These are phyloP conservation scores for Brassica nigra DNA, from an alignment of 345 rosid species.

Conservation along the genomic window DNA sequence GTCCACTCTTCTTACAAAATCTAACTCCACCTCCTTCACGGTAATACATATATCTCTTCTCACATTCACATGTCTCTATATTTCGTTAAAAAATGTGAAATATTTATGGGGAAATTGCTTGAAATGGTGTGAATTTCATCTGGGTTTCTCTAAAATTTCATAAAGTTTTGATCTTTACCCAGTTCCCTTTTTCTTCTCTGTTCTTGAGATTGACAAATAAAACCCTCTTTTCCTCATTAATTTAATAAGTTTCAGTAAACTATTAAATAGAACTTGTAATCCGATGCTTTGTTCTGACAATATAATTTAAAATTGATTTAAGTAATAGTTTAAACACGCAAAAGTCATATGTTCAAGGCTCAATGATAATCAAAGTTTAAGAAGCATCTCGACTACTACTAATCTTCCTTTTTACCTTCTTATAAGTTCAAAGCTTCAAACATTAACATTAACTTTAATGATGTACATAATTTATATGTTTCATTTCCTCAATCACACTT, in stretches of 20 bases:
- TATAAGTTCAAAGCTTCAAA: not conserved
- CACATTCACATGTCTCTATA: not conserved
- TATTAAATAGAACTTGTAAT: conserved; percentile 15
- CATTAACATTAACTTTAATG: not conserved
- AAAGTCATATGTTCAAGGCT: conserved; percentile 26
- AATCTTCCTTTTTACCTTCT: not conserved
- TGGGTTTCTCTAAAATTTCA: conserved; percentile 18
- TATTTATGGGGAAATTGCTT: not conserved
- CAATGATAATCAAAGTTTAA: conserved; percentile 12
- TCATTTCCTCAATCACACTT: not conserved
- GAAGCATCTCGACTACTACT: conserved; percentile 10
- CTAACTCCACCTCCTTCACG: conserved; percentile 67
- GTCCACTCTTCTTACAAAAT: conserved; percentile 75
- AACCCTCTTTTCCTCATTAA: not conserved
- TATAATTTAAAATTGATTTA: not conserved
- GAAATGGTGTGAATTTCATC: not conserved
- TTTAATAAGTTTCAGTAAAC: conserved; percentile 1
- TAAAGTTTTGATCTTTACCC: conserved; percentile 28
- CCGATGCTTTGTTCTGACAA: conserved; percentile 34
- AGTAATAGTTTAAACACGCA: not conserved
- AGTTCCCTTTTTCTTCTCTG: conserved; percentile 8
- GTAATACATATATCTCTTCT: conserved; percentile 45
- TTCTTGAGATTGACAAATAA: conserved; percentile 40
- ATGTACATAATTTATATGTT: not conserved
- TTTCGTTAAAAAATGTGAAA: not conserved